phyloP scores from a whole-genome alignment of 768 basidiomycete species.

The Inosperma sp. region DNA sequence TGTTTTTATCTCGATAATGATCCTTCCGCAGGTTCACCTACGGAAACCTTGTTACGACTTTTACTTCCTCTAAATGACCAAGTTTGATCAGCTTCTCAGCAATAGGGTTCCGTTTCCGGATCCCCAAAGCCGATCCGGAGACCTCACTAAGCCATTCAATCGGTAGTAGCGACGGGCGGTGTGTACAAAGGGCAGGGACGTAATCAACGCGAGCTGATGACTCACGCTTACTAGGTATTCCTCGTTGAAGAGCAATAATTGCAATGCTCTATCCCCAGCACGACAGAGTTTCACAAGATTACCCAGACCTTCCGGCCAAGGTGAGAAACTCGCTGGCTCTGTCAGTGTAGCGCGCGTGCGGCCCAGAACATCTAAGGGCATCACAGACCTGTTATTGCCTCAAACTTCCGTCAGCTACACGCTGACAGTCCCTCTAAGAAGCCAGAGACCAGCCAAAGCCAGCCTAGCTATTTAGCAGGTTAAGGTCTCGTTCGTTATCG shows the following conservation, averaged over 20 bases:
- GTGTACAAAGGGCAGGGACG: conserved; percentile 90
- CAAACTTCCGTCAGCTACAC: conserved; percentile 81
- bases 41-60: conserved; percentile 80
- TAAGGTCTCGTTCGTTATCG: conserved; percentile 93
- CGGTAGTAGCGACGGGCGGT: conserved; percentile 88
- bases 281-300: conserved; percentile 39
- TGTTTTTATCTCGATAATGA: conserved; percentile 52
- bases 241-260: conserved; percentile 91
- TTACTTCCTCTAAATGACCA: conserved; percentile 84
- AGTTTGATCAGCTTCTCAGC: conserved; percentile 64
- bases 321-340: conserved; percentile 78
- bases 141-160: conserved; percentile 90
- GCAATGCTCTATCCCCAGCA: conserved; percentile 80
- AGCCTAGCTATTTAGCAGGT: conserved; percentile 87
- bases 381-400: conserved; percentile 91
- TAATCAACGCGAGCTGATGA: conserved; percentile 88
- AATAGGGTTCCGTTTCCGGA: conserved; percentile 44
- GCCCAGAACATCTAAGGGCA: conserved; percentile 87
- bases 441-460: conserved; percentile 68
- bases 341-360: conserved; percentile 87
- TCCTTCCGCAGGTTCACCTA: conserved; percentile 82
- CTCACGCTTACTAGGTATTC: conserved; percentile 86
- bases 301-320: conserved; percentile 66
- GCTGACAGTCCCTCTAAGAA: conserved; percentile 85
- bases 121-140: conserved; percentile 72